phyloP scores from a whole-genome alignment of 371 early-diverging fungal genomes.

The Syncephalastrum racemosum region DNA sequence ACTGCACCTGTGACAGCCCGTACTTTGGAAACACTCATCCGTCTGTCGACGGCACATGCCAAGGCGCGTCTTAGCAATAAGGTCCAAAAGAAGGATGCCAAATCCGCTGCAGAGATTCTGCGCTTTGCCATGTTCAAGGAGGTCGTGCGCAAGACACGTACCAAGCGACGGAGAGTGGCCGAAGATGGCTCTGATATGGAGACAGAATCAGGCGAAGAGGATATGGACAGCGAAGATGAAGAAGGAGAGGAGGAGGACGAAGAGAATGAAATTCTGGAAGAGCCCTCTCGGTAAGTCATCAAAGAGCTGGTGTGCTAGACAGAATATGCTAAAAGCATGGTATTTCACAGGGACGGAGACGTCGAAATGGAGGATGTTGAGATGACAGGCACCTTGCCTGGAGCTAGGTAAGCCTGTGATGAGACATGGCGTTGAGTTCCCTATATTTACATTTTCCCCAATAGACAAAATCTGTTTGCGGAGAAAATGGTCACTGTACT shows the following conservation, averaged over 20 bases:
- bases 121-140: conserved; percentile 94
- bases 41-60: conserved; percentile 98
- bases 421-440: neutral
- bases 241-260: conserved; percentile 14
- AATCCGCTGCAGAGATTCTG: conserved; percentile 81
- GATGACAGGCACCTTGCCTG: conserved; percentile 12
- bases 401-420: conserved; percentile 18
- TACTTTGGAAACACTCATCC: conserved; percentile 98
- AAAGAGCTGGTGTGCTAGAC: neutral
- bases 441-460: neutral
- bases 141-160: conserved; percentile 56
- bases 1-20: conserved; percentile 95
- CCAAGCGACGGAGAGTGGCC: conserved; percentile 48
- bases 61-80: conserved; percentile 86
- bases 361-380: conserved; percentile 21
- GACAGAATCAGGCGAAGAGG: conserved; percentile 25
- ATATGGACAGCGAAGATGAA: conserved; percentile 24
- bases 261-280: neutral
- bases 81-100: conserved; percentile 88
- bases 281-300: neutral
- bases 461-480: conserved; percentile 35
- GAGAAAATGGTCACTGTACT: conserved; percentile 30
- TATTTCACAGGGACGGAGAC: conserved; percentile 18
- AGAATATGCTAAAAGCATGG: neutral
- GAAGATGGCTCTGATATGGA: conserved; percentile 36